phyloP scores from a whole-genome alignment of 495 filamentous ascomycete genomes.

The Penicillium waksmanii region DNA sequence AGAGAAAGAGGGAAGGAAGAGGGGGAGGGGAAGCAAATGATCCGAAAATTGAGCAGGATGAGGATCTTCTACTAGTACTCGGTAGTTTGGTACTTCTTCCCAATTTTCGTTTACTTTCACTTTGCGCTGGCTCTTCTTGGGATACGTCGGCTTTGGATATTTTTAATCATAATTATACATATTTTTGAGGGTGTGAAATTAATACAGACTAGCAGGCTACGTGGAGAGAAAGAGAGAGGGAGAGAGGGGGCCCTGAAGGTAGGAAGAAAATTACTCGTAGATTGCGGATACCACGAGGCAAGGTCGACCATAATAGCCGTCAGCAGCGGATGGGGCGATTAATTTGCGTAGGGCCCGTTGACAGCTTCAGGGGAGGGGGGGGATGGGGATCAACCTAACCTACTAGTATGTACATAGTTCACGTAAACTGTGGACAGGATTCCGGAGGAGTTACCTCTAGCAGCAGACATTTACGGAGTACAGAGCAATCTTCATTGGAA shows the following conservation, averaged over 20 bases:
- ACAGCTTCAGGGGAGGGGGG: slow-evolving; percentile 17
- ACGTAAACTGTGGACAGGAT: background rate
- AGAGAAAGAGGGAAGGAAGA: background rate
- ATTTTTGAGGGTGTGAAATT: too few species aligned
- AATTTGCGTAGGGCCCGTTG: slow-evolving; percentile 22
- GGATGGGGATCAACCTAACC: background rate
- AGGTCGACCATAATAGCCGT: slow-evolving; percentile 2
- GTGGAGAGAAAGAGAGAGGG: too few species aligned
- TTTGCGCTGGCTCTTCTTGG: background rate
- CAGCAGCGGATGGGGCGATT: slow-evolving; percentile 8
- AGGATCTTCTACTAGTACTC: background rate
- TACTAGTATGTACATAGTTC: background rate
- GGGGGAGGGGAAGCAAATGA: background rate
- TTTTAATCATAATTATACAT: background rate
- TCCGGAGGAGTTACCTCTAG: background rate
- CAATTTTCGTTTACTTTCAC: background rate
- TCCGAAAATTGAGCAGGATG: background rate
- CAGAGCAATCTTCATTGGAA: too few species aligned
- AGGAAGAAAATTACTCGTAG: background rate
- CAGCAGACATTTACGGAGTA: background rate
- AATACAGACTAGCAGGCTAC: too few species aligned
- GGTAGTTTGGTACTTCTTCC: background rate
- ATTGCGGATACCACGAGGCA: background rate
- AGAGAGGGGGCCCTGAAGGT: background rate
- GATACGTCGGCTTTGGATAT: background rate